phyloP scores from a whole-genome alignment of 2,329 filamentous ascomycete genomes.

The Magnaporthiopsis rhizophila region DNA sequence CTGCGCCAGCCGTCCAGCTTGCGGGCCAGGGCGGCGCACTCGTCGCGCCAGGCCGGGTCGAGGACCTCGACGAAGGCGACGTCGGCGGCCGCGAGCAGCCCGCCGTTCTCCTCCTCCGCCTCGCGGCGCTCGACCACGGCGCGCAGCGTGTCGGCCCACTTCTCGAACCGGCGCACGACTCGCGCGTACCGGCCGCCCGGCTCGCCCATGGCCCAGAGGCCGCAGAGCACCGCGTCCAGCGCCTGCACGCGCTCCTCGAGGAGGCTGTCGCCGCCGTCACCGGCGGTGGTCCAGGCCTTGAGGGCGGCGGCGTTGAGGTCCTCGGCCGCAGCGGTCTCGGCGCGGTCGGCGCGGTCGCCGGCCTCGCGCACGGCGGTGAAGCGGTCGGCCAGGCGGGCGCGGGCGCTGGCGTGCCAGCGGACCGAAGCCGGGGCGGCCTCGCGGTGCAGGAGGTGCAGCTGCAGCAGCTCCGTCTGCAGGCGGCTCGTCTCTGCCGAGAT shows the following conservation, averaged over 20 bases:
- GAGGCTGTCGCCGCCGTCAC: slow-evolving; percentile 19
- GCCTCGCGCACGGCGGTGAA: slow-evolving; percentile 32
- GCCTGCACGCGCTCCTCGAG: slow-evolving; percentile 47
- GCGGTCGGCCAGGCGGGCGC: slow-evolving; percentile 33
- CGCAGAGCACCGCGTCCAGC: slow-evolving; percentile 47
- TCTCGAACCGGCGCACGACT: slow-evolving; percentile 48
- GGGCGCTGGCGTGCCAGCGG: slow-evolving; percentile 51
- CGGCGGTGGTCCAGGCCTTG: slow-evolving; percentile 35
- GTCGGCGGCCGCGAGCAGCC: slow-evolving; percentile 12
- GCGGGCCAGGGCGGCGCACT: slow-evolving; percentile 42
- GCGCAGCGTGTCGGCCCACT: not conserved
- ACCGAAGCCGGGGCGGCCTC: slow-evolving; percentile 31
- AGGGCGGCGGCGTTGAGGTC: slow-evolving; percentile 44
- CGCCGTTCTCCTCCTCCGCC: too few relatives aligned
- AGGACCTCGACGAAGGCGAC: slow-evolving; percentile 46
- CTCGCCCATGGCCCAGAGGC: slow-evolving; percentile 50
- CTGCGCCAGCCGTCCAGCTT: slow-evolving; percentile 47
- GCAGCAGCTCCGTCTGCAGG: slow-evolving; percentile 57
- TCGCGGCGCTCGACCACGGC: slow-evolving; percentile 6
- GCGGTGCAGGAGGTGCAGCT: slow-evolving; percentile 56
- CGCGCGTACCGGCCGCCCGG: slow-evolving; percentile 47
- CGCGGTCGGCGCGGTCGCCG: slow-evolving; percentile 22
- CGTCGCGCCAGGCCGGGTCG: slow-evolving; percentile 50
- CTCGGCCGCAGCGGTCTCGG: slow-evolving; percentile 38
- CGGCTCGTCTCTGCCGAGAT: slow-evolving; percentile 48